A percentile compares a stretch with the other conserved stretches of the same genome.
Conservation (phyloP, 2,329 filamentous ascomycete species). For the Paecilomyces sp. region DNA sequence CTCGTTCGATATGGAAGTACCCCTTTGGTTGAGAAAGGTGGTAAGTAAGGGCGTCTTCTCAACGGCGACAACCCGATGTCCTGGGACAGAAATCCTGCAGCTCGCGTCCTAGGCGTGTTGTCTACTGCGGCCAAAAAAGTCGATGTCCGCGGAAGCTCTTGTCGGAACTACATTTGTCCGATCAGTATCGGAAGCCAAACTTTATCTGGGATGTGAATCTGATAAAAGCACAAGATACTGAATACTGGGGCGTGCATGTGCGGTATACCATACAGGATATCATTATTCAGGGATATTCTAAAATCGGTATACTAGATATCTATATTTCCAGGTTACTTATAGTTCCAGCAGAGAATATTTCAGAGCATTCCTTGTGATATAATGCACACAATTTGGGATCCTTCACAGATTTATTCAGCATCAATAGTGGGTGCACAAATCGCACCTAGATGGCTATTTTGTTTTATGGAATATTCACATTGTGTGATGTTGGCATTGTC, state of each 20-base stretch:
- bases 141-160: slow-evolving; percentile 4
- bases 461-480: too few species aligned
- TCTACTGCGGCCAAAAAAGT: not conserved
- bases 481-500: too few species aligned
- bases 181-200: not conserved
- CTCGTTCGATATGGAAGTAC: slow-evolving; percentile 1
- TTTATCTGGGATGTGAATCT: not conserved
- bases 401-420: too few species aligned
- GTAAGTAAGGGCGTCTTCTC: not conserved
- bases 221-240: not conserved
- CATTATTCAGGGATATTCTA: not conserved
- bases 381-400: too few species aligned
- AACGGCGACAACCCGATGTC: not conserved
- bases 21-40: not conserved
- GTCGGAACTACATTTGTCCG: slow-evolving; percentile 5
- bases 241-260: too few species aligned
- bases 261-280: not conserved
- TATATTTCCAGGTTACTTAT: too few species aligned
- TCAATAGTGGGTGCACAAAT: too few species aligned
- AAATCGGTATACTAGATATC: too few species aligned
- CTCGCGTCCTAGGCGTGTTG: not conserved
- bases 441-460: too few species aligned
- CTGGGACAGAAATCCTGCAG: not conserved
- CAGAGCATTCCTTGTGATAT: too few species aligned
- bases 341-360: too few species aligned